These are phyloP conservation scores for Parathielavia appendiculata DNA, from an alignment of 495 filamentous ascomycete species.

Conservation along the genomic window DNA sequence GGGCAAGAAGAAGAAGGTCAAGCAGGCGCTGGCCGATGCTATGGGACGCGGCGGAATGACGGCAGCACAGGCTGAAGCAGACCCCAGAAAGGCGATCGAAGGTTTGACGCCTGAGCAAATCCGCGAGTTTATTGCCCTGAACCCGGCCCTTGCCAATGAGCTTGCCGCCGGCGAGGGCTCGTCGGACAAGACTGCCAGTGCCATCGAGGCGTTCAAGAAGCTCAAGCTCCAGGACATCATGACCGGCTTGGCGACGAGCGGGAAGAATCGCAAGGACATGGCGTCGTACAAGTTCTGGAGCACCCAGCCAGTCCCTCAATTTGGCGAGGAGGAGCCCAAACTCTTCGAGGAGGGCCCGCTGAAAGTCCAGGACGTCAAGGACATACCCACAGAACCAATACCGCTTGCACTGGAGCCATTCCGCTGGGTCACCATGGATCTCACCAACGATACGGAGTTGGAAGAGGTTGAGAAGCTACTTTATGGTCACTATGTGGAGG, in stretches of 20 bases:
- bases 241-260: slow-evolving; percentile 68
- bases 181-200: slow-evolving; percentile 30
- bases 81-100: slow-evolving; percentile 39
- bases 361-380: slow-evolving; percentile 61
- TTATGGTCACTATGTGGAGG: slow-evolving; percentile 91
- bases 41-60: slow-evolving; percentile 17
- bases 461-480: slow-evolving; percentile 85
- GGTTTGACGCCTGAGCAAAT: slow-evolving; percentile 47
- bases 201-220: slow-evolving; percentile 61
- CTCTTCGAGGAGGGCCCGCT: slow-evolving; percentile 51
- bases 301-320: slow-evolving; percentile 89
- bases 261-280: slow-evolving; percentile 93
- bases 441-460: slow-evolving; percentile 56
- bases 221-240: slow-evolving; percentile 73
- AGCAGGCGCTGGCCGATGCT: slow-evolving; percentile 33
- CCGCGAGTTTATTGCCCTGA: slow-evolving; percentile 52
- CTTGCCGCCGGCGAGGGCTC: slow-evolving; percentile 31
- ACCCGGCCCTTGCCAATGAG: slow-evolving; percentile 58
- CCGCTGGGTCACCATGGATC: slow-evolving; percentile 89
- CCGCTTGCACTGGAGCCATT: slow-evolving; percentile 65
- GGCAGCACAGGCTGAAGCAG: slow-evolving; percentile 16
- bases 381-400: slow-evolving; percentile 65
- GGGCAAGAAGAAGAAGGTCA: slow-evolving; percentile 47
- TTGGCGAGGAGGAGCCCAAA: slow-evolving; percentile 51
- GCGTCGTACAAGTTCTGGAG: slow-evolving; percentile 96